Conservation (phyloP, 768 basidiomycete genomes). For the Mycena filopes region DNA sequence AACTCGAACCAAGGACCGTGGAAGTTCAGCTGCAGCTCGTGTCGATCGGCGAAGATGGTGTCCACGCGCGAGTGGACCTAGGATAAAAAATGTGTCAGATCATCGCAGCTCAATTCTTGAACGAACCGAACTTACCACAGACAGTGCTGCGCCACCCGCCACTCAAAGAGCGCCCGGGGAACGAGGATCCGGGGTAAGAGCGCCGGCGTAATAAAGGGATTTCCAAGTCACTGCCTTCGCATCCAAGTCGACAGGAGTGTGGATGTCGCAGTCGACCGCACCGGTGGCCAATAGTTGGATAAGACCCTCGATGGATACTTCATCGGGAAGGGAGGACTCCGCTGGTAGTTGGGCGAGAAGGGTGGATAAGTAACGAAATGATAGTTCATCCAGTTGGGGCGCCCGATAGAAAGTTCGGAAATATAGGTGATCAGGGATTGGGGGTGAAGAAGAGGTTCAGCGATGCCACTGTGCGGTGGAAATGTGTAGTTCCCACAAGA, state of each 20-base stretch:
- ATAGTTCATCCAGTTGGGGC: neutral
- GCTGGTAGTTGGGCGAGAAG: neutral
- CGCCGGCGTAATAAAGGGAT: neutral
- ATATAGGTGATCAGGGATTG: neutral
- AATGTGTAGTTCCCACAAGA: constrained; percentile 7
- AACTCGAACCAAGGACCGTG: neutral
- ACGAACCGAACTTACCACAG: neutral
- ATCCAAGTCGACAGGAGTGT: neutral
- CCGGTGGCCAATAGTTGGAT: constrained; percentile 20
- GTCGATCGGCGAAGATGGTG: neutral
- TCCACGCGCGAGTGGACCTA: constrained; percentile 9
- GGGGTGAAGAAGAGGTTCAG: constrained; percentile 12
- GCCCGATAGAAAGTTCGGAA: neutral
- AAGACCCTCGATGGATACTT: neutral
- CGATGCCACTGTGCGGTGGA: neutral
- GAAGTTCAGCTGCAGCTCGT: neutral
- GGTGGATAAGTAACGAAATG: neutral
- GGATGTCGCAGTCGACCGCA: neutral
- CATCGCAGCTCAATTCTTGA: no score
- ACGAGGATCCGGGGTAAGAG: neutral
- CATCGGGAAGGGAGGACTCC: neutral
- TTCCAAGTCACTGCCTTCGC: constrained; percentile 10
- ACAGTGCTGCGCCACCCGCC: neutral
- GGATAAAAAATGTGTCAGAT: neutral
- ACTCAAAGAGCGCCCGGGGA: constrained; percentile 1